A percentile compares a stretch with the other conserved stretches of the same genome.
Conservation (phyloP, 306 rosid species). For the Vicia villosa region DNA sequence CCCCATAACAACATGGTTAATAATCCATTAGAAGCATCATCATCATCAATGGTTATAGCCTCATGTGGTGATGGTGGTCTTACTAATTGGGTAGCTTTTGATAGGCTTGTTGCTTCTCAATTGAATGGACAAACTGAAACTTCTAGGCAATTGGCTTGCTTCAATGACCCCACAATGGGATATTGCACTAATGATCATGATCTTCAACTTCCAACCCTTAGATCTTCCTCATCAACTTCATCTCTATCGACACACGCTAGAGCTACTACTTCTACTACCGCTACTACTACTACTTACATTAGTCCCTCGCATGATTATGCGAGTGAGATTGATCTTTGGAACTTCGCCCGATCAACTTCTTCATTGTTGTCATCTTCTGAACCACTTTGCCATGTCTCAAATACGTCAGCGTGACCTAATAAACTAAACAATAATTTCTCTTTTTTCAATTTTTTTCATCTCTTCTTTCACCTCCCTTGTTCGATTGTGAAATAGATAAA, state of each 20-base stretch:
- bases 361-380: slow-evolving; percentile 59
- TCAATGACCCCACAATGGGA: slow-evolving; percentile 50
- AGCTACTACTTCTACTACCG: neutral
- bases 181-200: slow-evolving; percentile 42
- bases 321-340: slow-evolving; percentile 79
- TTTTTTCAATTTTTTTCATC: neutral
- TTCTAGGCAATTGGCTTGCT: slow-evolving; percentile 55
- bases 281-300: slow-evolving; percentile 18
- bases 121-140: slow-evolving; percentile 64
- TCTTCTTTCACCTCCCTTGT: slow-evolving; percentile 15
- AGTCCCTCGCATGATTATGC: slow-evolving; percentile 46
- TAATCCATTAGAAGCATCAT: slow-evolving; percentile 33
- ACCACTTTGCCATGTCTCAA: slow-evolving; percentile 64
- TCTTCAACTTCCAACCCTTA: slow-evolving; percentile 53
- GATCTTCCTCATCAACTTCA: slow-evolving; percentile 58
- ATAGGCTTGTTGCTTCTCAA: slow-evolving; percentile 84
- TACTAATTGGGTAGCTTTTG: slow-evolving; percentile 75
- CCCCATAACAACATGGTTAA: slow-evolving; percentile 42
- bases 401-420: slow-evolving; percentile 44
- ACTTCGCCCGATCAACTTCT: slow-evolving; percentile 55
- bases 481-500: slow-evolving; percentile 42
- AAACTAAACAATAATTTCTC: neutral
- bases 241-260: slow-evolving; percentile 38
- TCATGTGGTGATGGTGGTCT: slow-evolving; percentile 36
- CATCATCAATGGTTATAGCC: slow-evolving; percentile 27